These are phyloP conservation scores for Pisolithus albus DNA, from an alignment of 768 basidiomycete genomes.

Conservation along the genomic window DNA sequence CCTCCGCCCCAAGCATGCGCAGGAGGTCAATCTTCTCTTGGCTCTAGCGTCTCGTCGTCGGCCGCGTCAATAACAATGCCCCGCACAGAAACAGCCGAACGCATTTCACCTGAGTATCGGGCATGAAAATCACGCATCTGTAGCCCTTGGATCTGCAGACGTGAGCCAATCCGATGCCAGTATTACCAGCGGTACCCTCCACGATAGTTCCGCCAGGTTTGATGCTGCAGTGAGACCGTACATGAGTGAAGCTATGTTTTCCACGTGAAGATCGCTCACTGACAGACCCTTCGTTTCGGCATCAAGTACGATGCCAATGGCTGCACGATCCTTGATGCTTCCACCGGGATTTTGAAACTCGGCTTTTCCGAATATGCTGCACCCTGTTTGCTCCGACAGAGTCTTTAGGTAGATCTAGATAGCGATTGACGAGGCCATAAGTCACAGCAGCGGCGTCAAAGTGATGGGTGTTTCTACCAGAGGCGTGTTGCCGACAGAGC, in stretches of 20 bases:
- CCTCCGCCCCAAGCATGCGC: slow-evolving; percentile 95
- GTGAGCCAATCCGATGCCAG: slow-evolving; percentile 92
- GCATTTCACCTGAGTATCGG: slow-evolving; percentile 71
- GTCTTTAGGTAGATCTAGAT: slow-evolving; percentile 75
- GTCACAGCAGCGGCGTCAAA: slow-evolving; percentile 1
- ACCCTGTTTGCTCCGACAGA: slow-evolving; percentile 78
- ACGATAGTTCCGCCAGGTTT: slow-evolving; percentile 94
- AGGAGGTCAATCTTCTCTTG: slow-evolving; percentile 98
- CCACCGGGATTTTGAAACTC: slow-evolving; percentile 99
- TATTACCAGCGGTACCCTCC: slow-evolving; percentile 98
- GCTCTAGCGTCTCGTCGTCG: slow-evolving; percentile 43
- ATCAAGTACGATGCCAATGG: slow-evolving; percentile 77
- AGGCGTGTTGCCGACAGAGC: slow-evolving; percentile 90
- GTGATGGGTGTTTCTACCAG: slow-evolving; percentile 40
- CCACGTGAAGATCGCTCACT: slow-evolving; percentile 22
- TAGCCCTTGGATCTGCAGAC: slow-evolving; percentile 92
- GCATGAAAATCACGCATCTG: slow-evolving; percentile 99
- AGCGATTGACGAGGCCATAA: background rate
- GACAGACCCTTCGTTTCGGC: slow-evolving; percentile 82
- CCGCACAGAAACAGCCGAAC: background rate
- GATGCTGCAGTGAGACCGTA: slow-evolving; percentile 39
- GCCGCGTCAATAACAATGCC: background rate
- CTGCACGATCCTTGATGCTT: slow-evolving; percentile 96
- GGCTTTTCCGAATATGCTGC: slow-evolving; percentile 87
- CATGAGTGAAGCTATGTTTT: background rate